Conservation (phyloP, 805 yeast genomes). For the Wickerhamiella dianesei region DNA sequence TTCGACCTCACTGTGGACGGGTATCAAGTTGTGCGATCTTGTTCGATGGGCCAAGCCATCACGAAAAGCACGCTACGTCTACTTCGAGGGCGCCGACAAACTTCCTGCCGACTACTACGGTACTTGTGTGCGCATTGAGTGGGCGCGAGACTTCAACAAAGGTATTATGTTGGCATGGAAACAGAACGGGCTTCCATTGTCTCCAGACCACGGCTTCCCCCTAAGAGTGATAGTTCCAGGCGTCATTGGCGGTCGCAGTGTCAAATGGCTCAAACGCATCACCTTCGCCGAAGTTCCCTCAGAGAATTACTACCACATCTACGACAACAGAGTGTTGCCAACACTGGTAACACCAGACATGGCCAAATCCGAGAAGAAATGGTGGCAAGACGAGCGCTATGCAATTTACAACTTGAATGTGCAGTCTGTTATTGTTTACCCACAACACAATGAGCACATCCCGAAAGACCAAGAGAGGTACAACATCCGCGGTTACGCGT, state of each 20-base stretch:
- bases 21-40: slow-evolving; percentile 23
- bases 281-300: slow-evolving; percentile 25
- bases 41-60: slow-evolving; percentile 22
- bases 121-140: slow-evolving; percentile 24
- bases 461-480: slow-evolving; percentile 12
- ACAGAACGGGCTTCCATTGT: slow-evolving; percentile 26
- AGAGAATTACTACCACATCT: slow-evolving; percentile 28
- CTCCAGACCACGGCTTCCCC: slow-evolving; percentile 29
- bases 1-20: slow-evolving; percentile 28
- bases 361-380: slow-evolving; percentile 22
- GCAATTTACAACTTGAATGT: slow-evolving; percentile 26
- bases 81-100: slow-evolving; percentile 28
- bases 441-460: slow-evolving; percentile 22
- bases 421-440: slow-evolving; percentile 26
- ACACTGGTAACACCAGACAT: slow-evolving; percentile 28
- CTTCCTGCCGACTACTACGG: slow-evolving; percentile 20
- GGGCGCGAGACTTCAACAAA: slow-evolving; percentile 27
- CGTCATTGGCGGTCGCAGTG: slow-evolving; percentile 31
- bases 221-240: slow-evolving; percentile 28
- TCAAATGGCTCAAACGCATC: slow-evolving; percentile 26
- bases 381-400: slow-evolving; percentile 31
- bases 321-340: slow-evolving; percentile 28
- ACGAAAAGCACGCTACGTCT: slow-evolving; percentile 22
- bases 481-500: slow-evolving; percentile 26
- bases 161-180: slow-evolving; percentile 26